Base-by-base conservation (phyloP, 176 grass and related monocot genomes). In the Hsuehochloa calcarea region DNA sequence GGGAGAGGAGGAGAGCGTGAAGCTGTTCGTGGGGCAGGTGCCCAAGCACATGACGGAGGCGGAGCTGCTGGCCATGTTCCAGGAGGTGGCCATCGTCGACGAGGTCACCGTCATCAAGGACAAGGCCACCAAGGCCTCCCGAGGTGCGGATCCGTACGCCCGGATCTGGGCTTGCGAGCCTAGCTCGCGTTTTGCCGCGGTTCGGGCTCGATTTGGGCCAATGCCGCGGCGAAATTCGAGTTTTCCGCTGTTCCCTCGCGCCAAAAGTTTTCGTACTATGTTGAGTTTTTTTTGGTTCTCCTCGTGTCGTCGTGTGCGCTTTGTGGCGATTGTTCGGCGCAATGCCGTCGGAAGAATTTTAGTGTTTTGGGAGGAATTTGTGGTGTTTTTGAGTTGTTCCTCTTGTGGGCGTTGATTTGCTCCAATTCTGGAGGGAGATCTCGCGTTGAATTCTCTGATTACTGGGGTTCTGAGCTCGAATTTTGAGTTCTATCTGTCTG, bases 41-140 rank as follows among this genome's bases (percentile, higher is more conserved):
- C 89, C 92, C 46, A 94, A 94, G 89, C 81, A 91, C 84, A 89
- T 91, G 92, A 59, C 81, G 59, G 92, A 94, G 84, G 68, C 81
- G 59, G 89, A 97, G 76, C 87, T 97, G 6, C 84, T 94, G 50
- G 78, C 81, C 55, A 45, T 97, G 85, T 97, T 97, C 87, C 88
- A 92, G 85, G 90, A 97, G 75, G 92, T 97, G 19, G 85, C 95
- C 55, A 59, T 84, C 84, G 95, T 97, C 39, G 92, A 95, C 79
- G 95, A 97, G 92, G 95, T 95, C 87, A 97, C 90, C 87, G 84
- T 97, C 87, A 95, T 97, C 77, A 92, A 89, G 85, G 95, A 97
- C 91, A 97, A 97, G 91, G 85, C 74, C 44, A 97, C 93, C 83
- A 97, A 93, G 82, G 87, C 88, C 37, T 97, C 95, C 59, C 85